These are phyloP conservation scores for Eucalyptus albens DNA, from an alignment of 345 rosid species.

Conservation along the genomic window DNA sequence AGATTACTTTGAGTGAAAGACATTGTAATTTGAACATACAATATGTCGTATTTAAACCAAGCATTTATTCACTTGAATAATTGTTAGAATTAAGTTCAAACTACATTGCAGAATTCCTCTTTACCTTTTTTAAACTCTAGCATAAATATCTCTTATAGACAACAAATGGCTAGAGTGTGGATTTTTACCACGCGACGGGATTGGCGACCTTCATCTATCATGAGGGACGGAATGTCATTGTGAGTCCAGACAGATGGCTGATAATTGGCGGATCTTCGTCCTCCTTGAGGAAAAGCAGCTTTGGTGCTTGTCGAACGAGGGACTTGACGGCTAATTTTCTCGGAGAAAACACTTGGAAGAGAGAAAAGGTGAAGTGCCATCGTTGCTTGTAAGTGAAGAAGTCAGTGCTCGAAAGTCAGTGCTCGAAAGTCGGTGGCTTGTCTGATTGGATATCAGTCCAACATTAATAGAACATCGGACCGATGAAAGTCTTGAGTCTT, in stretches of 20 bases:
- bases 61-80: background rate
- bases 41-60: background rate
- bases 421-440: background rate
- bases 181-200: background rate
- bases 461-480: background rate
- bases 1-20: background rate
- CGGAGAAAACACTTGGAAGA: background rate
- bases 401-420: background rate
- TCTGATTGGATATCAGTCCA: background rate
- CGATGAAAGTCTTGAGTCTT: background rate
- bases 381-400: background rate
- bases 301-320: background rate
- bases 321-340: background rate
- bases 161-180: background rate
- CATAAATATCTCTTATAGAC: too few relatives aligned
- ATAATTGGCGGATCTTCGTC: background rate
- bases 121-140: too few relatives aligned
- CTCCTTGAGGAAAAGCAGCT: background rate
- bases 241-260: background rate
- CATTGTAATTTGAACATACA: accelerated
- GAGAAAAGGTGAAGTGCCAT: background rate
- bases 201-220: background rate
- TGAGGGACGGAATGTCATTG: background rate
- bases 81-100: too few relatives aligned
- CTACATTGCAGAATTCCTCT: background rate